Base-by-base conservation (phyloP, 2,329 filamentous ascomycete genomes). In the Colletotrichum limetticola region DNA sequence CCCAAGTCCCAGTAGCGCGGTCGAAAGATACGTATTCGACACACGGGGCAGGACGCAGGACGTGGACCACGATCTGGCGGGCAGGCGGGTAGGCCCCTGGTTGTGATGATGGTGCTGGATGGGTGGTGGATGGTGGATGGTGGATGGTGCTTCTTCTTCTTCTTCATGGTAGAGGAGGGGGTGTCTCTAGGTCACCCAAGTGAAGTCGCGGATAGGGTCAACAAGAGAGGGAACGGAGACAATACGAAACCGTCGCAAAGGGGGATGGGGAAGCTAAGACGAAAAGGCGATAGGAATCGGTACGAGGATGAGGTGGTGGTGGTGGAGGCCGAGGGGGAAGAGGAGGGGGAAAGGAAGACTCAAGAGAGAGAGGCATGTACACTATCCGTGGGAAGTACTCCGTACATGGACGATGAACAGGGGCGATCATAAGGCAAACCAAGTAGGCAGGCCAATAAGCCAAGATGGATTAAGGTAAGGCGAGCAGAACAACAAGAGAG, bases 211-310 rank as follows among this genome's bases (percentile, higher is more conserved):
- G 60, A 70, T 70, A 61, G 66, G 70, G 66, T 64, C 70, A 56
- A 72, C 55, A 64, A 66, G 60, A 70, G 60, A 72, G 66, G 66
- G 59, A 70, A 64, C 60, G 70, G 66, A 63, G 66, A 61, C 70
- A 70, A 70, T 72, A 72, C 70, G 70, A 72, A 72, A 72, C 70
- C 70, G 70, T 72, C 70, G 70, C 70, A 61, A 62, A 72, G 53
- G 70, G 53, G 60, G 32, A 70, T 59, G 70, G 70, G 53, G 70
- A 72, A 59, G 70, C 70, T 72, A 70, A 42, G 66, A 70, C 70
- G 32, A 72, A 69, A 72, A 49, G 55, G 46, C 70, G 49, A 69
- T 69, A 56, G 66, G 46, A 32, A 69, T 65, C 56, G 60, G 70
- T 70, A 72, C 70, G 42, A 63, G 32, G 65, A 46, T 49, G 19